Percentiles rank a stretch among this genome's conserved stretches.
phyloP scores from a whole-genome alignment of 1,139 yeast species.

The Hyphopichia fennica region DNA sequence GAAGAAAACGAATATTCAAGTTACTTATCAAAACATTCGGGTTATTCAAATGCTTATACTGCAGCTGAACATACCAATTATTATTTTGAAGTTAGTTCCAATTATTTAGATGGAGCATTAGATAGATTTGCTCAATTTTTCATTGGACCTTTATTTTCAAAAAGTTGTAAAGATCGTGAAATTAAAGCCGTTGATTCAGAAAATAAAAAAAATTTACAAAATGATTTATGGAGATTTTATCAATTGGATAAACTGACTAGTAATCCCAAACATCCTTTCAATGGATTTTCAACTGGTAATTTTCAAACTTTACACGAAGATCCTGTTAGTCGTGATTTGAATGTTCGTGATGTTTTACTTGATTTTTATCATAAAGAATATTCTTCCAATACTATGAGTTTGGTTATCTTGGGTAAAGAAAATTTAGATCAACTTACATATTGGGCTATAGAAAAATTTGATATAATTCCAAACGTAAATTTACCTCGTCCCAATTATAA shows the following conservation, averaged over 20 bases:
- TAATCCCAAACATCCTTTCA: slow-evolving; percentile 70
- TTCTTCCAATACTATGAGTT: slow-evolving; percentile 80
- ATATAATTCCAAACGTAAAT: slow-evolving; percentile 57
- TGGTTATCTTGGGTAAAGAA: slow-evolving; percentile 83
- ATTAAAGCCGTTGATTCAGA: slow-evolving; percentile 95
- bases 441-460: slow-evolving; percentile 72
- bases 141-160: slow-evolving; percentile 77
- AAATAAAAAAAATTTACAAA: slow-evolving; percentile 89
- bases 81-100: slow-evolving; percentile 79
- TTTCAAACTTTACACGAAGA: slow-evolving; percentile 56
- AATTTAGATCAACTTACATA: slow-evolving; percentile 65
- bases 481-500: slow-evolving; percentile 51
- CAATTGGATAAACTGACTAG: slow-evolving; percentile 79
- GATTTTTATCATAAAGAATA: slow-evolving; percentile 63
- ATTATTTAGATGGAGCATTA: slow-evolving; percentile 78
- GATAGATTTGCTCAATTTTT: slow-evolving; percentile 94
- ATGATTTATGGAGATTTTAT: slow-evolving; percentile 83
- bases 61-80: slow-evolving; percentile 89
- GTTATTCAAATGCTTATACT: slow-evolving; percentile 80
- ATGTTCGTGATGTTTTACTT: slow-evolving; percentile 66
- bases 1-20: slow-evolving; percentile 84
- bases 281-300: slow-evolving; percentile 78
- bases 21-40: slow-evolving; percentile 69
- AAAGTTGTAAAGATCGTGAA: slow-evolving; percentile 85
- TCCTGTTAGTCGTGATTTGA: slow-evolving; percentile 49